A percentile compares a stretch with the other conserved stretches of the same genome.
Evolutionary conservation across 164 flowering plant genomes (phyloP).

Genomic region (Nymphaea colorata): DNA sequence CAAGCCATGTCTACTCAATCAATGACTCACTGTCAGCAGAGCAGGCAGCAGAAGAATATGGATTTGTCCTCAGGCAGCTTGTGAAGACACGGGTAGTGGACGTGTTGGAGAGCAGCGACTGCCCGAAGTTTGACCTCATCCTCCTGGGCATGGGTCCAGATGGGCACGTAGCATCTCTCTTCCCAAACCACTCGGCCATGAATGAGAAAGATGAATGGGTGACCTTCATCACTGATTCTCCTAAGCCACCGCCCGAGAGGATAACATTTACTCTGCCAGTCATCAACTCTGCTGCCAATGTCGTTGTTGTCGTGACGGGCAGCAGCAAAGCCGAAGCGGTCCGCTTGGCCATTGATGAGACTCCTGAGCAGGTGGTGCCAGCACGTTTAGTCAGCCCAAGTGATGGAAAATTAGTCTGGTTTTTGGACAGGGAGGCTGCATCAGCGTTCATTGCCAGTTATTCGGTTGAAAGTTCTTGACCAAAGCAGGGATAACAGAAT

Average conservation of each 20-base stretch:
- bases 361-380: conserved; percentile 31
- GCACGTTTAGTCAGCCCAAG: conserved; percentile 47
- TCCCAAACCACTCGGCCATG: conserved; percentile 45
- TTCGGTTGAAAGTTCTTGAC: neutral
- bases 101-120: conserved; percentile 48
- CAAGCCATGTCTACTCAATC: conserved; percentile 58
- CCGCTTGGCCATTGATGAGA: conserved; percentile 31
- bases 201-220: conserved; percentile 56
- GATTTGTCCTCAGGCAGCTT: conserved; percentile 49
- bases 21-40: conserved; percentile 67
- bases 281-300: conserved; percentile 68
- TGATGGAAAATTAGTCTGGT: conserved; percentile 62
- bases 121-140: conserved; percentile 73
- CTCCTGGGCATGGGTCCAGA: conserved; percentile 80
- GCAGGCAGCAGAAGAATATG: conserved; percentile 64
- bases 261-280: conserved; percentile 80
- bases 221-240: conserved; percentile 62
- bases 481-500: neutral
- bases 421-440: conserved; percentile 56
- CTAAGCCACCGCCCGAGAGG: conserved; percentile 71
- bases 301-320: conserved; percentile 57
- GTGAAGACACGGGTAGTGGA: conserved; percentile 46
- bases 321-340: conserved; percentile 46
- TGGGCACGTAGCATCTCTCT: conserved; percentile 66
- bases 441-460: conserved; percentile 27